These are phyloP conservation scores for Echinochloa phyllopogon DNA, from an alignment of 176 grass and related monocot genomes.

Conservation along the genomic window DNA sequence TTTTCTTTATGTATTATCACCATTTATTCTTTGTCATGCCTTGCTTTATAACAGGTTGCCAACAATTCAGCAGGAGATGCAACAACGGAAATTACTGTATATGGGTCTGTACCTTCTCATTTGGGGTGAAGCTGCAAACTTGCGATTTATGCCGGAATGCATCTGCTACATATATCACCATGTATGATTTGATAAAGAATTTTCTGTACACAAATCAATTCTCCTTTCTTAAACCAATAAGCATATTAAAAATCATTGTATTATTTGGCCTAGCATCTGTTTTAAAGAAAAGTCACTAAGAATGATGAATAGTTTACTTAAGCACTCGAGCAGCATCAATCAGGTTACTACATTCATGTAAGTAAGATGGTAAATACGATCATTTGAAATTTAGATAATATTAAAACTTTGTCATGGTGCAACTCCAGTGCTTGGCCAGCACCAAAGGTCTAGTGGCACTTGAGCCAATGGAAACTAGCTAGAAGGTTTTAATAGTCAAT, in stretches of 20 bases:
- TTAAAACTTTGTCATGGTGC: background rate
- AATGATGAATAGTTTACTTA: slow-evolving; percentile 13
- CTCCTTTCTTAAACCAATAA: slow-evolving; percentile 9
- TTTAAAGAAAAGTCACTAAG: slow-evolving; percentile 20
- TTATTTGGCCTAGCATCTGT: background rate
- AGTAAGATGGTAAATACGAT: background rate
- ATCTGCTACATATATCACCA: slow-evolving; percentile 99
- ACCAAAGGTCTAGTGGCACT: too few relatives aligned
- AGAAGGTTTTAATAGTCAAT: too few relatives aligned
- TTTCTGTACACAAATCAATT: slow-evolving; percentile 8
- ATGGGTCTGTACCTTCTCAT: slow-evolving; percentile 99
- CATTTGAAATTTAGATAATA: background rate
- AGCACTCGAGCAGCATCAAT: slow-evolving; percentile 3
- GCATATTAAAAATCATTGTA: slow-evolving; percentile 15
- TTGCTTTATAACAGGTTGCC: slow-evolving; percentile 71
- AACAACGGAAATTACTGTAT: slow-evolving; percentile 93
- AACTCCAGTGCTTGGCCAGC: too few relatives aligned
- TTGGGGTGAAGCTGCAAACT: slow-evolving; percentile 98
- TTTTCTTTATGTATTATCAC: background rate
- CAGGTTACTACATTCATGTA: slow-evolving; percentile 21
- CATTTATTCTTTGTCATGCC: slow-evolving; percentile 32
- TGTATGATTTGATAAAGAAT: slow-evolving; percentile 55
- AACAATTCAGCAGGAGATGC: slow-evolving; percentile 91
- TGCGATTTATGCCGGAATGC: slow-evolving; percentile 98
- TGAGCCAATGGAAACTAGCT: too few relatives aligned